Conservation (phyloP, 257 asterid genomes). For the Paulownia fortunei region DNA sequence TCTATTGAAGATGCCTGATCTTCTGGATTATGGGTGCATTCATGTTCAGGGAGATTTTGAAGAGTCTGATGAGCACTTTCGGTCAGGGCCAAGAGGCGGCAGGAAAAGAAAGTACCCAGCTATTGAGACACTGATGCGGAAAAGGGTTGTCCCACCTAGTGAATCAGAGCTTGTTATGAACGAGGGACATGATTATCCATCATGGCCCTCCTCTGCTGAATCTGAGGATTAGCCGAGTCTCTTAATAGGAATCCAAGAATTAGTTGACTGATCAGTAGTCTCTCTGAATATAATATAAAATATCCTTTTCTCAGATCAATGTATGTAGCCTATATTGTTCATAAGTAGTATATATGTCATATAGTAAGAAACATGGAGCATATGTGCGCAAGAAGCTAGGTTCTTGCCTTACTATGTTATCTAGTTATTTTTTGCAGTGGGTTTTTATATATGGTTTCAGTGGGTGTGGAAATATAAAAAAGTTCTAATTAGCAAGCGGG, state of each 20-base stretch:
- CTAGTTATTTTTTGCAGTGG: neutral
- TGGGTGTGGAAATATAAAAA: neutral
- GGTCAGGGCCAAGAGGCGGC: conserved; percentile 82
- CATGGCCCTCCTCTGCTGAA: conserved; percentile 42
- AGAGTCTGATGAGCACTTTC: conserved; percentile 72
- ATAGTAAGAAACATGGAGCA: neutral
- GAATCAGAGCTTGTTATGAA: conserved; percentile 52
- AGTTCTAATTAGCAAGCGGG: neutral
- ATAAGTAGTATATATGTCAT: neutral
- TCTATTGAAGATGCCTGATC: conserved; percentile 7
- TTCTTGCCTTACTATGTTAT: too few relatives aligned
- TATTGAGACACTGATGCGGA: conserved; percentile 65
- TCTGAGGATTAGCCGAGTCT: conserved; percentile 28
- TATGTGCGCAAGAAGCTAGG: neutral
- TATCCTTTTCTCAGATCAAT: neutral
- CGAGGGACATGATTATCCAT: conserved; percentile 34
- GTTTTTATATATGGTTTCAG: neutral
- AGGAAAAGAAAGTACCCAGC: conserved; percentile 66
- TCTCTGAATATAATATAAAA: neutral
- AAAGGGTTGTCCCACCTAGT: conserved; percentile 67
- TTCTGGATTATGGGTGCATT: neutral
- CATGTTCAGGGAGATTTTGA: conserved; percentile 75
- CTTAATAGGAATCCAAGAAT: neutral
- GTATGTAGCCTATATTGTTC: neutral
- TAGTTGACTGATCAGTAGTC: neutral